These are phyloP conservation scores for Taiozyma sp. DNA, from an alignment of 1,139 yeast genomes.

Conservation along the genomic window DNA sequence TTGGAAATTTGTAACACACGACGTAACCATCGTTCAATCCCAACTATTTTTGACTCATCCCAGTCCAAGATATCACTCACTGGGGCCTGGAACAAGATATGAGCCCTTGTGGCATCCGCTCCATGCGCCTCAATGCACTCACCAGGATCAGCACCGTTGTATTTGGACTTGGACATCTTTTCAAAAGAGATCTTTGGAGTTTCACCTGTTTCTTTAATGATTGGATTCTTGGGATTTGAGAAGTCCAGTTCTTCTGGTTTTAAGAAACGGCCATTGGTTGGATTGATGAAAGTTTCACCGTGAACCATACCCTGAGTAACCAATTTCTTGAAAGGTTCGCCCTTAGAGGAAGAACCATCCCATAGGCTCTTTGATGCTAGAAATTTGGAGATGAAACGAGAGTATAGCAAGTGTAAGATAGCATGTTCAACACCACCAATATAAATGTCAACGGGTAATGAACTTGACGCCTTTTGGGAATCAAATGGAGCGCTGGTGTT, in stretches of 20 bases:
- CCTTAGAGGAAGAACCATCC: conserved; percentile 44
- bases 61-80: conserved; percentile 76
- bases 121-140: conserved; percentile 77
- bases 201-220: conserved; percentile 45
- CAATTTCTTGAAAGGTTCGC: conserved; percentile 77
- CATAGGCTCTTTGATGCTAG: conserved; percentile 59
- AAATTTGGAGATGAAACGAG: conserved; percentile 82
- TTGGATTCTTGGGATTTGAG: conserved; percentile 36
- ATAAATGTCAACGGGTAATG: conserved; percentile 85
- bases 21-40: conserved; percentile 81
- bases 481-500: conserved; percentile 53
- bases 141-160: conserved; percentile 89
- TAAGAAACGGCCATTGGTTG: conserved; percentile 66
- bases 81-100: conserved; percentile 92
- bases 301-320: conserved; percentile 99
- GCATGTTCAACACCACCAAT: conserved; percentile 98
- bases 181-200: conserved; percentile 61
- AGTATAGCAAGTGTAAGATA: conserved; percentile 79
- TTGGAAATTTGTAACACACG: conserved; percentile 47
- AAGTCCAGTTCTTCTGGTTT: conserved; percentile 69
- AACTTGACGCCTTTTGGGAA: conserved; percentile 42
- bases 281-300: conserved; percentile 77
- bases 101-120: conserved; percentile 93
- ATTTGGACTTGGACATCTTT: conserved; percentile 95
- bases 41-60: conserved; percentile 86